phyloP scores from a whole-genome alignment of 495 filamentous ascomycete species.

The Aspergillus wentii region DNA sequence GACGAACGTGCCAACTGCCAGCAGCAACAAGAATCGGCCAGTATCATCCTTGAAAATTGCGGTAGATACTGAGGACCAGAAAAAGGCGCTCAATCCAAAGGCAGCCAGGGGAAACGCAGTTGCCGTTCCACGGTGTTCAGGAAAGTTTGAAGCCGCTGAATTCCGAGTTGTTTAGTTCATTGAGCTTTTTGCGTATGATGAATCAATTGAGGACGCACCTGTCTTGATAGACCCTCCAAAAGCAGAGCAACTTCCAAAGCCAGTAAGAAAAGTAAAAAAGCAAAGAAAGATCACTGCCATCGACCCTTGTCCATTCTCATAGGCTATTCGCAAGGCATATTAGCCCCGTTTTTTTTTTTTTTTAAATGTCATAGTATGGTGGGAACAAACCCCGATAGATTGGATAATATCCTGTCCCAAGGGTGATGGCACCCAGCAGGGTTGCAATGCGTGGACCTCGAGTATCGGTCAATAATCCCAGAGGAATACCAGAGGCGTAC shows the following conservation, averaged over 20 bases:
- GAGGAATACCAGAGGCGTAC: constrained; percentile 86
- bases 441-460: constrained; percentile 76
- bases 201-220: constrained; percentile 28
- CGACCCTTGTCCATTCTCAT: constrained; percentile 46
- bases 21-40: constrained; percentile 68
- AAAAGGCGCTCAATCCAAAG: constrained; percentile 93
- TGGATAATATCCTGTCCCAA: constrained; percentile 77
- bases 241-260: constrained; percentile 79
- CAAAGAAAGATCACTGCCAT: constrained; percentile 67
- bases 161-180: constrained; percentile 6
- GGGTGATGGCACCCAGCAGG: constrained; percentile 62
- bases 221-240: constrained; percentile 84
- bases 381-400: constrained; percentile 54
- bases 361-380: neutral
- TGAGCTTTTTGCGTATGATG: neutral
- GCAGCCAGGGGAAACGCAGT: constrained; percentile 89
- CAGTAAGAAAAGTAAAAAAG: constrained; percentile 78
- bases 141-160: constrained; percentile 84
- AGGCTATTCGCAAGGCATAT: constrained; percentile 43
- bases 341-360: too few species aligned
- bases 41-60: constrained; percentile 83
- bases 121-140: constrained; percentile 83
- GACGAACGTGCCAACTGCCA: constrained; percentile 73
- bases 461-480: constrained; percentile 81
- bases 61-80: constrained; percentile 77